A percentile compares a stretch with the other conserved stretches of the same genome.
These are phyloP conservation scores for Lasiosphaeris hirsuta DNA, from an alignment of 495 filamentous ascomycete species.

Conservation along the genomic window DNA sequence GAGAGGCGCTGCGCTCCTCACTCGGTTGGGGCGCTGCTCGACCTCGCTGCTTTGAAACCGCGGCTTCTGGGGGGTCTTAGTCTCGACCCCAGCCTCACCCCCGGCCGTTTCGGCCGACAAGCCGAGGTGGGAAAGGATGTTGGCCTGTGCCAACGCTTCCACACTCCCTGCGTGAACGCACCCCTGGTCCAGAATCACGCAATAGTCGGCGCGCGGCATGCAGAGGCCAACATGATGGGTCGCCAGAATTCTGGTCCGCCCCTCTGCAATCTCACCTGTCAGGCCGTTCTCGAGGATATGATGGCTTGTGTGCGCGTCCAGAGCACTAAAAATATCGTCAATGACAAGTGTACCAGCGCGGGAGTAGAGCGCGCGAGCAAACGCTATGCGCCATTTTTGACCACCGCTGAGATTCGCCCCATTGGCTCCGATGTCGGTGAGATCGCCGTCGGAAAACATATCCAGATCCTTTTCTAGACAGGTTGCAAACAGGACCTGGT, in stretches of 20 bases:
- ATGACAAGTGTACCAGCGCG: conserved; percentile 60
- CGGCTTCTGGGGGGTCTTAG: no score
- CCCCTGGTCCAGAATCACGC: no score
- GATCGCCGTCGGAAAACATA: conserved; percentile 61
- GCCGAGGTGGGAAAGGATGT: no score
- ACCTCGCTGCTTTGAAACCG: no score
- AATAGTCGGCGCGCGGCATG: no score
- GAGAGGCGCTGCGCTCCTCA: no score
- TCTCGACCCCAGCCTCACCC: no score
- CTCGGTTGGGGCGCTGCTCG: no score
- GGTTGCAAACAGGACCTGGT: conserved; percentile 59
- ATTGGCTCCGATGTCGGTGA: conserved; percentile 67
- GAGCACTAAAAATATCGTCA: conserved; percentile 68
- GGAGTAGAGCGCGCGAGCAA: conserved; percentile 71
- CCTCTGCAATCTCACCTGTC: conserved; percentile 42
- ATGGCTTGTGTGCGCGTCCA: conserved; percentile 50
- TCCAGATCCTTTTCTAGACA: conserved; percentile 61
- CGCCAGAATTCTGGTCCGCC: conserved; percentile 50
- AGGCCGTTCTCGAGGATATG: conserved; percentile 49
- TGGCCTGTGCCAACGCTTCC: no score
- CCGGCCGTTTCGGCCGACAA: no score
- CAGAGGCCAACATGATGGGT: conserved; percentile 50
- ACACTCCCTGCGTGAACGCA: no score
- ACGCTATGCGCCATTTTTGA: conserved; percentile 64
- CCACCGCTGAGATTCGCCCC: conserved; percentile 69